Base-by-base conservation (phyloP, 106 monocot genomes). In the Allium fistulosum region DNA sequence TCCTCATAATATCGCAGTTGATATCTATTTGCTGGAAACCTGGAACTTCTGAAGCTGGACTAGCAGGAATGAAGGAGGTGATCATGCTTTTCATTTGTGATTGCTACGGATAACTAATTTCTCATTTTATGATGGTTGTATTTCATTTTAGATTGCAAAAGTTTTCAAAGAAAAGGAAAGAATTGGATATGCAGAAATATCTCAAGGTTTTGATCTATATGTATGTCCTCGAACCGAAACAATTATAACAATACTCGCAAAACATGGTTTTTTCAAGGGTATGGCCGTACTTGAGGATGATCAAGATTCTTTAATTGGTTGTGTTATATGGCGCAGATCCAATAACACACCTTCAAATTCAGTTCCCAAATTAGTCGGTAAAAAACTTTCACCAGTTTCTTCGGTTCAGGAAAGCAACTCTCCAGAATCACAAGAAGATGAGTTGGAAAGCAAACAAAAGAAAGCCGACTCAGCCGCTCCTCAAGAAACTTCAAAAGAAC, bases 221-320 rank as follows among this genome's bases (percentile, higher is more conserved):
- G 80, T 87, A 22, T 91, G 91, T 61, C 91, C 91, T 65, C 84
- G 84, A 57, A 87, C 75, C 66, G 91, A 91, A 8, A 70, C 72
- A 58, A 84, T 91, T 62, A 87, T 91, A 51, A 91, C 87, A n/a
- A 84, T 91, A 69, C 80, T 91, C 51, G 87, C 91, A 12, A 91
- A 84, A 67, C 72, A 82, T 66, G 91, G 91, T 48, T 91, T 91
- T 67, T 91, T 91, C 77, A 91, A 87, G 64, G 91, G 91, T 72
- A 82, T 82, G 77, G 87, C 79, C 53, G 75, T 81, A 63, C 81
- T 87, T 71, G 82, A 80, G 70, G 56, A 69, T 9, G 80, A 91
- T 74, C 80, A 75, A 10, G 77, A 87, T 71, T 91, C 91, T 14
- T 80, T 91, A 48, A 87, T 91, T 69, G 91, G 91, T 51, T 91